phyloP scores from a whole-genome alignment of 129 eudicot genomes.

The Chrysanthemum makinoi region DNA sequence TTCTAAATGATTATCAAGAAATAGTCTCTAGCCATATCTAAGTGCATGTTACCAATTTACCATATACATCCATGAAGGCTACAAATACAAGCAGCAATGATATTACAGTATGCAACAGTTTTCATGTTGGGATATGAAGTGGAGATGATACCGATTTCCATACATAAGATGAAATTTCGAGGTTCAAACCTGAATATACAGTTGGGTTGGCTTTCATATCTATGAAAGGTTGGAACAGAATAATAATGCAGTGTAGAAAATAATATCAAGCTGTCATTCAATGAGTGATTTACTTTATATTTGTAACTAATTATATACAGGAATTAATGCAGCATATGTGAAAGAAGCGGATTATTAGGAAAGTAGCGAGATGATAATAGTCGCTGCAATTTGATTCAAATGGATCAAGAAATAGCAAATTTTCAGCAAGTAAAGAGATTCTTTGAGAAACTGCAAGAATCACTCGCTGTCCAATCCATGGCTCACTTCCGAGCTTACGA shows the following conservation, averaged over 20 bases:
- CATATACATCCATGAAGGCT: too few relatives aligned
- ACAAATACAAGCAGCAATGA: too few relatives aligned
- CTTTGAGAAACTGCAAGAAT: slow-evolving; percentile 69
- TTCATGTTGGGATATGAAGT: slow-evolving; percentile 2
- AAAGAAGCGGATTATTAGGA: slow-evolving; percentile 11
- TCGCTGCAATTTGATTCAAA: slow-evolving; percentile 60
- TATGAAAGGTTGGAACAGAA: neutral
- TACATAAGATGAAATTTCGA: neutral
- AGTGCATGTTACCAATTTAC: too few relatives aligned
- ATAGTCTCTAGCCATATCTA: too few relatives aligned
- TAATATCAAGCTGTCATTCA: neutral
- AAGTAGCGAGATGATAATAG: neutral
- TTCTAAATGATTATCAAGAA: too few relatives aligned
- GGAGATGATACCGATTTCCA: neutral
- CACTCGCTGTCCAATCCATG: slow-evolving; percentile 68
- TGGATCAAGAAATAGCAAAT: slow-evolving; percentile 79
- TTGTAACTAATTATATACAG: neutral
- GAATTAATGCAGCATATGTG: neutral
- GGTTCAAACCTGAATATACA: neutral
- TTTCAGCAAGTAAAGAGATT: slow-evolving; percentile 65
- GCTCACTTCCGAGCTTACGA: slow-evolving; percentile 73
- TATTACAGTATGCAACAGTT: neutral
- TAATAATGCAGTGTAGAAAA: neutral
- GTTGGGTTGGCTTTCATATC: neutral
- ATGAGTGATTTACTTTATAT: slow-evolving; percentile 3